Percentiles rank a stretch among this genome's conserved stretches.
These are phyloP conservation scores for Saraca asoca DNA, from an alignment of 331 rosid species.

Conservation along the genomic window DNA sequence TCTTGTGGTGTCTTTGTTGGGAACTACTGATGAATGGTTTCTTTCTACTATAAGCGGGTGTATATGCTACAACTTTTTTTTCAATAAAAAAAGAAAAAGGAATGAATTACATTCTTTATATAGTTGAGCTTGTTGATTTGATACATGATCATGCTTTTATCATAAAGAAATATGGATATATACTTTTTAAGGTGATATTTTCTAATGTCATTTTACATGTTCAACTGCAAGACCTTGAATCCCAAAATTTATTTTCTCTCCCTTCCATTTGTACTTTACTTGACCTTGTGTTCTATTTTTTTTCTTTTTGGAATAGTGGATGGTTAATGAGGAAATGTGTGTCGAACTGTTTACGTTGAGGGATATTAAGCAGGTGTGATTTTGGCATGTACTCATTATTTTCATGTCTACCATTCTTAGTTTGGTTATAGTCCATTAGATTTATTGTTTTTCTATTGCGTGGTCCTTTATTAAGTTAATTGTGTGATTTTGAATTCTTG, in stretches of 20 bases:
- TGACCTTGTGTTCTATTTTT: conserved; percentile 33
- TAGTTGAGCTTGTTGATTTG: neutral
- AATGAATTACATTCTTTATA: neutral
- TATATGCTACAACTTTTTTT: too few relatives aligned
- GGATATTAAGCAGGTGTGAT: conserved; percentile 83
- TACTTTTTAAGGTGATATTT: conserved; percentile 21
- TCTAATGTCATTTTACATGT: conserved; percentile 25
- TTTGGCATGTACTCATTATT: conserved; percentile 28
- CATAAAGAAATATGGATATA: conserved; percentile 16
- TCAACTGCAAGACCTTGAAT: conserved; percentile 15
- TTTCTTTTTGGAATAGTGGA: conserved; percentile 77
- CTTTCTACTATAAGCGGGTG: conserved; percentile 13
- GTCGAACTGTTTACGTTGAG: conserved; percentile 93
- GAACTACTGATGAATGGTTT: neutral
- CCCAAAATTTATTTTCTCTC: conserved; percentile 1
- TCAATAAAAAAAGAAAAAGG: too few relatives aligned
- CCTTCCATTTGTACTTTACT: conserved; percentile 22
- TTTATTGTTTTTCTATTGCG: neutral
- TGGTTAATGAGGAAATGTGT: conserved; percentile 99
- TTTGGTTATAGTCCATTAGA: conserved; percentile 3
- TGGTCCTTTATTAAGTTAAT: conserved; percentile 16
- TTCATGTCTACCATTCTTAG: conserved; percentile 26
- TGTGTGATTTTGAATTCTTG: conserved; percentile 16
- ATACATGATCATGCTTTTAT: conserved; percentile 9
- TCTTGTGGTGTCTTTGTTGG: conserved; percentile 3